phyloP scores from a whole-genome alignment of 352 stramenopile genomes.

The Pythium coloratum region DNA sequence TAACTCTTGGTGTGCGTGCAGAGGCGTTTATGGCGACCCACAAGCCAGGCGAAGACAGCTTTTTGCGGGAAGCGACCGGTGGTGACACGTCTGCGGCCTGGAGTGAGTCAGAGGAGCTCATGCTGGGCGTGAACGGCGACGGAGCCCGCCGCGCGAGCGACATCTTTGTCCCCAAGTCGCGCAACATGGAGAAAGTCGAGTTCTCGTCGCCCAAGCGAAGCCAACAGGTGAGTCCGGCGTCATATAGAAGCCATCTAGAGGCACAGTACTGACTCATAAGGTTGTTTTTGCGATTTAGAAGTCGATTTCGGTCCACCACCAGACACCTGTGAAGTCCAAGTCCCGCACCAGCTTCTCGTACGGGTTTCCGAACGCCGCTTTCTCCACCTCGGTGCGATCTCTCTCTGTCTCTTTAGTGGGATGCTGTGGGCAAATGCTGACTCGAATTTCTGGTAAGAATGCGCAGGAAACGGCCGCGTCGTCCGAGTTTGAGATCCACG shows the following conservation, averaged over 20 bases:
- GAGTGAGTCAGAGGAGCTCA: slow-evolving; percentile 36
- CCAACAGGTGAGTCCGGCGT: slow-evolving; percentile 3
- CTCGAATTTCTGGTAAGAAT: not conserved
- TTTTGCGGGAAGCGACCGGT: slow-evolving; percentile 22
- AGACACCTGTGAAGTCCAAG: slow-evolving; percentile 4
- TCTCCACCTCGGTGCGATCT: slow-evolving; percentile 18
- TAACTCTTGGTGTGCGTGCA: not conserved
- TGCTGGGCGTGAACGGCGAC: slow-evolving; percentile 19
- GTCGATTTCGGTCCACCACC: not conserved
- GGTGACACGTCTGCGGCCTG: slow-evolving; percentile 19
- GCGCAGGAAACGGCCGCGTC: slow-evolving; percentile 53
- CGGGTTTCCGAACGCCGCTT: slow-evolving; percentile 1
- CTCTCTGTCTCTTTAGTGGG: not conserved
- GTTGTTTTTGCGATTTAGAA: slow-evolving; percentile 4
- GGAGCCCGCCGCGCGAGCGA: slow-evolving; percentile 44
- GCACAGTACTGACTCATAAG: not conserved
- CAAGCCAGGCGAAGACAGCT: slow-evolving; percentile 25
- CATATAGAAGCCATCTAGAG: not conserved
- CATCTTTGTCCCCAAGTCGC: slow-evolving; percentile 74
- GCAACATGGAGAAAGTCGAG: slow-evolving; percentile 68
- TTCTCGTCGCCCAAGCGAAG: slow-evolving; percentile 49
- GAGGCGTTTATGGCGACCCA: slow-evolving; percentile 28
- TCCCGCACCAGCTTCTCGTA: not conserved
- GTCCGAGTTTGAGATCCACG: slow-evolving; percentile 68
- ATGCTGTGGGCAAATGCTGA: not conserved